Evolutionary conservation across 2,329 filamentous ascomycete genomes (phyloP).

Genomic region (Fusarium humuli): DNA sequence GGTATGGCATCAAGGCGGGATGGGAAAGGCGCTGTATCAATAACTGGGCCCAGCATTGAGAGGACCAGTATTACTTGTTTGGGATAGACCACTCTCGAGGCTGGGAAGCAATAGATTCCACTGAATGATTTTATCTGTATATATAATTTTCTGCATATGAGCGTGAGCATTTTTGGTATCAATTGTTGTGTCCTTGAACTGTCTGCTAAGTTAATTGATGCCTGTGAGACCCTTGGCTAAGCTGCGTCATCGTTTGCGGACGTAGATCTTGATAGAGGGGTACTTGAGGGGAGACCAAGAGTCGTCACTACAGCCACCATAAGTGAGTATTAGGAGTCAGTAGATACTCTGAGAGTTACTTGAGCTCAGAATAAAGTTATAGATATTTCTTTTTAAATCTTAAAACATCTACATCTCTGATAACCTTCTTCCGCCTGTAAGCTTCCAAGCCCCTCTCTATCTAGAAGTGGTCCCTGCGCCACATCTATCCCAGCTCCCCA

Average conservation of each 20-base stretch:
- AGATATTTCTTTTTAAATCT: accelerated
- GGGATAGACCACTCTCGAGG: conserved; percentile 48
- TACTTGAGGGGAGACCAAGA: not conserved
- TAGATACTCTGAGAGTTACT: accelerated
- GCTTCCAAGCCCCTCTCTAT: conserved; percentile 29
- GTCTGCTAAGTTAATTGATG: conserved; percentile 6
- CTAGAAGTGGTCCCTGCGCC: conserved; percentile 35
- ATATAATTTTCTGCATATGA: conserved; percentile 19
- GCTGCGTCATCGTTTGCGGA: conserved; percentile 35
- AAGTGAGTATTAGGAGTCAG: accelerated
- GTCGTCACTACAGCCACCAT: accelerated
- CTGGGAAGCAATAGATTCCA: conserved; percentile 50
- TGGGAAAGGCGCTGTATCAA: conserved; percentile 46
- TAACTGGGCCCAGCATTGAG: conserved; percentile 37
- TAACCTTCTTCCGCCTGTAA: not conserved
- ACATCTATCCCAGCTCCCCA: conserved; percentile 35
- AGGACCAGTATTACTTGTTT: conserved; percentile 37
- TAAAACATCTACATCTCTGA: accelerated
- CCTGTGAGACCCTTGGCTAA: conserved; percentile 19
- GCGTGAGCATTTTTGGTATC: not conserved
- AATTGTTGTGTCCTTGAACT: not conserved
- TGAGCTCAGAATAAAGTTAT: accelerated
- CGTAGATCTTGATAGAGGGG: conserved; percentile 30
- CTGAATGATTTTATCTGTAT: conserved; percentile 46
- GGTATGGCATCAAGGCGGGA: conserved; percentile 45